These are phyloP conservation scores for Mortierella sp. DNA, from an alignment of 371 early-diverging fungal species.

Conservation along the genomic window DNA sequence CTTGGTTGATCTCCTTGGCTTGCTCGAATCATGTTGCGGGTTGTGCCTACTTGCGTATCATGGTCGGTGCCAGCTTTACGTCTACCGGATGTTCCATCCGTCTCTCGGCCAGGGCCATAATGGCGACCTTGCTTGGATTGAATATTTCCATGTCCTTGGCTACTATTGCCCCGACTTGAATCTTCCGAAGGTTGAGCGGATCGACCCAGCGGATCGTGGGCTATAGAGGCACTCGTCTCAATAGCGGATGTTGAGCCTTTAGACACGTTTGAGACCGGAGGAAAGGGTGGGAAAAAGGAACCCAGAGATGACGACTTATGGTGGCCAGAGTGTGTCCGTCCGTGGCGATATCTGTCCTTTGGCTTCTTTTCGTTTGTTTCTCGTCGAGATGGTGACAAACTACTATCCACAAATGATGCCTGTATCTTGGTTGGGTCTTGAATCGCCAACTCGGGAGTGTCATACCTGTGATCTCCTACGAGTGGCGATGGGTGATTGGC, in stretches of 20 bases:
- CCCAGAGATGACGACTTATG: slow-evolving; percentile 42
- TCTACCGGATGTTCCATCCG: slow-evolving; percentile 7
- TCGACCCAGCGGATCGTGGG: slow-evolving; percentile 4
- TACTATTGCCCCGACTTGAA: neutral
- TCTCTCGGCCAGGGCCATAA: slow-evolving; percentile 8
- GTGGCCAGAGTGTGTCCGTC: slow-evolving; percentile 30
- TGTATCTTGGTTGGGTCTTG: slow-evolving; percentile 2
- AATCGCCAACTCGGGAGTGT: slow-evolving; percentile 22
- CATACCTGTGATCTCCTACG: slow-evolving; percentile 23
- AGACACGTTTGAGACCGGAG: slow-evolving; percentile 1
- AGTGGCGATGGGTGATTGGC: slow-evolving; percentile 33
- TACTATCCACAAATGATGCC: neutral
- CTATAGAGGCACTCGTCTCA: neutral
- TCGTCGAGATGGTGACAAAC: neutral
- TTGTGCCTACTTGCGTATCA: slow-evolving; percentile 17
- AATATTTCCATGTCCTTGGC: slow-evolving; percentile 2
- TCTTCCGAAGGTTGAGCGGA: neutral
- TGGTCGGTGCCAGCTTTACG: slow-evolving; percentile 25
- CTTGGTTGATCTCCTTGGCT: slow-evolving; percentile 3
- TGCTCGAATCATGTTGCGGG: slow-evolving; percentile 10
- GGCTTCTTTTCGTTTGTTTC: slow-evolving; percentile 15
- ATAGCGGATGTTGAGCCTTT: slow-evolving; percentile 9
- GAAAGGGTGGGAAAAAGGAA: slow-evolving; percentile 35
- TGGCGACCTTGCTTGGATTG: neutral
- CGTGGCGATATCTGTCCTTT: slow-evolving; percentile 26